phyloP scores from a whole-genome alignment of 192 early-diverging fungal genomes.

The Entomortierella lignicola region DNA sequence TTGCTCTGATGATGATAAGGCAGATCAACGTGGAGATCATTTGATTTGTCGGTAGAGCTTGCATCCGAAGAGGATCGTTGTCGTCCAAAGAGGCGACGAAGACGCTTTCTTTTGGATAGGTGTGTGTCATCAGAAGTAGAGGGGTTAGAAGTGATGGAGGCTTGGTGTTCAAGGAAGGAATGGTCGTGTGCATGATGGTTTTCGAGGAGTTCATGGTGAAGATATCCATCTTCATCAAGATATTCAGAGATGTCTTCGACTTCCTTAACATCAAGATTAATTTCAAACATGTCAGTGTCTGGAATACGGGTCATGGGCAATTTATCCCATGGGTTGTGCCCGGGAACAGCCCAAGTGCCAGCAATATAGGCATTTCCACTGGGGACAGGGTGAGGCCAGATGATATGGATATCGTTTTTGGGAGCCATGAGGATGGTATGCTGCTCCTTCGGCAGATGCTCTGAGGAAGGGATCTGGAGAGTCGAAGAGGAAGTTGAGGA shows the following conservation, averaged over 20 bases:
- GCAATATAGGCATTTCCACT: slow-evolving; percentile 38
- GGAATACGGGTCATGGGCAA: slow-evolving; percentile 33
- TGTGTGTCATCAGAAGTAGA: neutral
- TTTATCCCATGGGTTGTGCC: slow-evolving; percentile 50
- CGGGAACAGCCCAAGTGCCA: slow-evolving; percentile 50
- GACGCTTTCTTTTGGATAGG: slow-evolving; percentile 20
- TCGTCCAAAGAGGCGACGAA: slow-evolving; percentile 41
- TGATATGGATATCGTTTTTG: slow-evolving; percentile 45
- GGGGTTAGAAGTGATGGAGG: slow-evolving; percentile 9
- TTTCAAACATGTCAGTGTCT: slow-evolving; percentile 28
- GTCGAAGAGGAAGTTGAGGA: slow-evolving; percentile 13
- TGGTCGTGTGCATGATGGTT: slow-evolving; percentile 22
- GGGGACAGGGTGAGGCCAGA: slow-evolving; percentile 40
- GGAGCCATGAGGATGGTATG: slow-evolving; percentile 46
- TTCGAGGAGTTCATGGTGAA: slow-evolving; percentile 37
- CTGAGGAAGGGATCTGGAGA: neutral
- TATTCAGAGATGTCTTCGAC: slow-evolving; percentile 38
- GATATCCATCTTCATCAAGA: slow-evolving; percentile 41
- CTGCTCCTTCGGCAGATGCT: slow-evolving; percentile 10
- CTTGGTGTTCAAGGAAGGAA: neutral
- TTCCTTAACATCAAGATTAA: slow-evolving; percentile 41
- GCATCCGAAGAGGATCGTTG: slow-evolving; percentile 35
- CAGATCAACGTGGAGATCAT: slow-evolving; percentile 14
- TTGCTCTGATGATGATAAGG: slow-evolving; percentile 41
- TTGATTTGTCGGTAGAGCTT: neutral